Evolutionary conservation across 805 yeast species (phyloP).

Genomic region (Spathaspora arborariae): DNA sequence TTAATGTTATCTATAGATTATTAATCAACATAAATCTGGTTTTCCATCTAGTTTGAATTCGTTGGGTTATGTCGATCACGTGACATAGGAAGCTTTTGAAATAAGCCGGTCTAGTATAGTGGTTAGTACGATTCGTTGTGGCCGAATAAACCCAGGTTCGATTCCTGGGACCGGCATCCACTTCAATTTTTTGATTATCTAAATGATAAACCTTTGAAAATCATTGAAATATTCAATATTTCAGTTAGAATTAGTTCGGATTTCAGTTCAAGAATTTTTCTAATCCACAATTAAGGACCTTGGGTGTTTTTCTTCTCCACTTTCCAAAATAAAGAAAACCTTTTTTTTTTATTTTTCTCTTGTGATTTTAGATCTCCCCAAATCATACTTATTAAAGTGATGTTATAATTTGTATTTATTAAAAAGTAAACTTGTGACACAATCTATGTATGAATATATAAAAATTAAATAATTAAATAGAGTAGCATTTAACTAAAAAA

Average conservation of each 20-base stretch:
- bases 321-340: not conserved
- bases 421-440: not conserved
- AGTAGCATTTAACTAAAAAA: not conserved
- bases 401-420: not conserved
- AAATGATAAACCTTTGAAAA: not conserved
- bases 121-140: constrained; percentile 49
- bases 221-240: not conserved
- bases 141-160: constrained; percentile 50
- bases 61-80: no score
- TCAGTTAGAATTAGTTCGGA: no score
- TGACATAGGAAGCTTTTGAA: not conserved
- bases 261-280: no score
- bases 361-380: not conserved
- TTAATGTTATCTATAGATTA: no score
- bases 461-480: not conserved
- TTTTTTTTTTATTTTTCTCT: not conserved
- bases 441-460: not conserved
- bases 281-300: no score
- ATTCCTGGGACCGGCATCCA: constrained; percentile 47
- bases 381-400: not conserved
- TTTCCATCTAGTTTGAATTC: no score
- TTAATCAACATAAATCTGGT: no score
- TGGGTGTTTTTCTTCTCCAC: not conserved
- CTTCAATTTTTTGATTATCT: constrained; percentile 13
- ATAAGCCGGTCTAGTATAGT: constrained; percentile 45